phyloP scores from a whole-genome alignment of 768 basidiomycete genomes.

The Gyrodon lividus region DNA sequence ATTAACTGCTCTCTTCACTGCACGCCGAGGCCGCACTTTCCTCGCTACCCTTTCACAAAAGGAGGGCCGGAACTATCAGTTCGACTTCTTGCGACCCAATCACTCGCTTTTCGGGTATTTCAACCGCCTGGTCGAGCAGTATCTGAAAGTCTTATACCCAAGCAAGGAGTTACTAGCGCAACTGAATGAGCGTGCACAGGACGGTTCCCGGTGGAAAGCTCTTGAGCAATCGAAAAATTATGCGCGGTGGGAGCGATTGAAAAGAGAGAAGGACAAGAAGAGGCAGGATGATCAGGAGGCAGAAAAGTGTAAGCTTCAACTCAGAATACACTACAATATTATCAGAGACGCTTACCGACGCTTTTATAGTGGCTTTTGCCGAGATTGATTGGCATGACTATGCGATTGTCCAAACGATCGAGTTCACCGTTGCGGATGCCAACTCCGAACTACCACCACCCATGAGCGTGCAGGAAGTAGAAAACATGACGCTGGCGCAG shows the following conservation, averaged over 20 bases:
- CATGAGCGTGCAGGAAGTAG: slow-evolving; percentile 92
- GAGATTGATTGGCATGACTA: slow-evolving; percentile 99
- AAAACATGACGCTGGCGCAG: slow-evolving; percentile 95
- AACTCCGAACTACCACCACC: slow-evolving; percentile 93
- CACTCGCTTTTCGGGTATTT: slow-evolving; percentile 97
- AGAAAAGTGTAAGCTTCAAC: slow-evolving; percentile 66
- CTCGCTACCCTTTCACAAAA: slow-evolving; percentile 78
- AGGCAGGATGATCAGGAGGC: slow-evolving; percentile 91
- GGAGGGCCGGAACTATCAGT: slow-evolving; percentile 96
- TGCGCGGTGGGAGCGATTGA: slow-evolving; percentile 86
- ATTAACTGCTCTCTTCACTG: slow-evolving; percentile 93
- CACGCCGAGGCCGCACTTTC: slow-evolving; percentile 85
- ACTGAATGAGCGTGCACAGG: slow-evolving; percentile 66
- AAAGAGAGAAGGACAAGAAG: slow-evolving; percentile 82
- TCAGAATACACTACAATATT: not conserved
- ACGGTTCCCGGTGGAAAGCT: slow-evolving; percentile 72
- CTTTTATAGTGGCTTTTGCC: slow-evolving; percentile 77
- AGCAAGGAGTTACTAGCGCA: slow-evolving; percentile 69
- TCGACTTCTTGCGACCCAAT: slow-evolving; percentile 93
- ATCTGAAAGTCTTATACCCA: slow-evolving; percentile 86
- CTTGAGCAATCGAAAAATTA: slow-evolving; percentile 74
- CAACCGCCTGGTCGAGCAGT: slow-evolving; percentile 96
- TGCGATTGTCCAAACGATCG: slow-evolving; percentile 96
- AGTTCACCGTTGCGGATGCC: slow-evolving; percentile 92
- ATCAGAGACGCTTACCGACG: slow-evolving; percentile 5